Evolutionary conservation across 129 eudicot species (phyloP).

Genomic region (Centaurea solstitialis): DNA sequence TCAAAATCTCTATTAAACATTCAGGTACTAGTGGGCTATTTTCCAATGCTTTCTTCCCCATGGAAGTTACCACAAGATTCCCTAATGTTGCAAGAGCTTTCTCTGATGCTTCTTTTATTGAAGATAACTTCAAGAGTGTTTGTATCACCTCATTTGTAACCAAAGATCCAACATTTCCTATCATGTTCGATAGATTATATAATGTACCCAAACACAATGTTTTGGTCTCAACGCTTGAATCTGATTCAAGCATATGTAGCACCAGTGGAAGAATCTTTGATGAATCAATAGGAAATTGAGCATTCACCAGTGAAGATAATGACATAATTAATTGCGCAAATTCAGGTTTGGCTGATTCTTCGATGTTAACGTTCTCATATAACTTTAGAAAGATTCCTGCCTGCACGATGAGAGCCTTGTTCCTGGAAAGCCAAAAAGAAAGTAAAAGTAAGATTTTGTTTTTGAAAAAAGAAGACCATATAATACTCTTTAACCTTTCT

Average conservation of each 20-base stretch:
- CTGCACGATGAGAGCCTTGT: slow-evolving; percentile 80
- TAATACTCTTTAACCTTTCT: neutral
- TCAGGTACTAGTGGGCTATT: slow-evolving; percentile 57
- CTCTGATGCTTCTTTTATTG: slow-evolving; percentile 57
- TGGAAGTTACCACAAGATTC: slow-evolving; percentile 73
- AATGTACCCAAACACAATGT: slow-evolving; percentile 59
- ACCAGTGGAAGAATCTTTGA: slow-evolving; percentile 56
- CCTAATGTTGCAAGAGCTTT: slow-evolving; percentile 80
- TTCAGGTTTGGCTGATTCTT: slow-evolving; percentile 52
- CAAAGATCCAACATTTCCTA: slow-evolving; percentile 62
- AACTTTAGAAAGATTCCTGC: slow-evolving; percentile 83
- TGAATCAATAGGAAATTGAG: slow-evolving; percentile 55
- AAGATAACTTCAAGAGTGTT: slow-evolving; percentile 48
- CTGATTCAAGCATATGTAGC: slow-evolving; percentile 51
- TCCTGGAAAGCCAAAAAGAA: slow-evolving; percentile 51
- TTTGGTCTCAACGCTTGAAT: slow-evolving; percentile 51
- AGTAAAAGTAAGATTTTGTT: slow-evolving; percentile 5
- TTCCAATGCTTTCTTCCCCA: slow-evolving; percentile 78
- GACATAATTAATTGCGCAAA: slow-evolving; percentile 65
- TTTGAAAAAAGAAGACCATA: neutral
- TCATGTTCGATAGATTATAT: slow-evolving; percentile 65
- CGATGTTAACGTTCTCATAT: slow-evolving; percentile 37
- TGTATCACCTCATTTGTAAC: slow-evolving; percentile 44
- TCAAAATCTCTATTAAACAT: slow-evolving; percentile 66
- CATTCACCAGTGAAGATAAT: slow-evolving; percentile 64